These are phyloP conservation scores for Thymus mandschuricus DNA, from an alignment of 257 asterid genomes.

Conservation along the genomic window DNA sequence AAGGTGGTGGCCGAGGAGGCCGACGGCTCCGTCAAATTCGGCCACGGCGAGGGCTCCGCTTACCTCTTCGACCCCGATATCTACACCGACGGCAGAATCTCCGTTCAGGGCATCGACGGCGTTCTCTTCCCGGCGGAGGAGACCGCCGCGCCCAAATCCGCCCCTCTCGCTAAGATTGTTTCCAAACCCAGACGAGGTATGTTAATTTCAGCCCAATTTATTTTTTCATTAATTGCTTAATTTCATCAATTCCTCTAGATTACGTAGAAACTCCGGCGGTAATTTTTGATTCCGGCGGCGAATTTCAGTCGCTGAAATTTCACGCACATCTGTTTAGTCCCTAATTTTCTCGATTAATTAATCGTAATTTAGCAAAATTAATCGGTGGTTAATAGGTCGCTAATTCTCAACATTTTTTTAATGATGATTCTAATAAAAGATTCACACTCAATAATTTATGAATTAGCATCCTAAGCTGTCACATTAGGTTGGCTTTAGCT, in stretches of 20 bases:
- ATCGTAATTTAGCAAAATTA: neutral
- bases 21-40: constrained; percentile 88
- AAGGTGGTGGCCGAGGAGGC: constrained; percentile 91
- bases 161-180: constrained; percentile 56
- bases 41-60: constrained; percentile 81
- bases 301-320: constrained; percentile 16
- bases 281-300: constrained; percentile 23
- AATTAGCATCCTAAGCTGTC: neutral
- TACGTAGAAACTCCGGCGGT: constrained; percentile 2
- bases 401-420: constrained; percentile 16
- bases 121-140: constrained; percentile 79
- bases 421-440: neutral
- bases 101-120: constrained; percentile 96
- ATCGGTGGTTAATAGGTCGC: constrained; percentile 18
- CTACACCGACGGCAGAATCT: constrained; percentile 92
- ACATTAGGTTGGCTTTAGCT: constrained; percentile 25
- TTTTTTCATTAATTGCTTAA: neutral
- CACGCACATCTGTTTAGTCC: neutral
- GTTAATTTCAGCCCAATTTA: neutral
- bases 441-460: neutral
- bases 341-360: neutral
- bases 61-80: constrained; percentile 93
- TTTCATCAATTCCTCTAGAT: no score
- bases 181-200: constrained; percentile 75
- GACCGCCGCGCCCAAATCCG: constrained; percentile 44